Percentiles rank a stretch among this genome's conserved stretches.
These are phyloP conservation scores for Rhodomyrtus psidioides DNA, from an alignment of 441 rosid genomes.

Conservation along the genomic window DNA sequence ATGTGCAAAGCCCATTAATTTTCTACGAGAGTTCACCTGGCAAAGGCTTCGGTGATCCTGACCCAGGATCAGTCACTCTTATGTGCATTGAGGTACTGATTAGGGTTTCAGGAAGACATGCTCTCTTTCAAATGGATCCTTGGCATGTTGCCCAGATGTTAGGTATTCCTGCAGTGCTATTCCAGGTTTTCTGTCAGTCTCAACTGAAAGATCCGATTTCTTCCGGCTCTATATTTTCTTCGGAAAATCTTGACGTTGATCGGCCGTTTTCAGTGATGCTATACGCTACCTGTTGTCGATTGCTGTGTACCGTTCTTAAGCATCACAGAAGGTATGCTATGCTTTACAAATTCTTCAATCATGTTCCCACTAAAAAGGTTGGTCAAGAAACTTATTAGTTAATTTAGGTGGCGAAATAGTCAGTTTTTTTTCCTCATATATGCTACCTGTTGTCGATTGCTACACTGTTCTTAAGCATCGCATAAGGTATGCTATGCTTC, in stretches of 20 bases:
- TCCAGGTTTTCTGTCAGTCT: slow-evolving; percentile 40
- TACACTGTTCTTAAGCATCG: slow-evolving; percentile 77
- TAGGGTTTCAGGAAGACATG: slow-evolving; percentile 68
- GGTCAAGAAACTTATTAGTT: background rate
- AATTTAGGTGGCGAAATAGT: background rate
- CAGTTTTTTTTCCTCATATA: background rate
- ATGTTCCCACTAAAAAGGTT: background rate
- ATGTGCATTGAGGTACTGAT: slow-evolving; percentile 87
- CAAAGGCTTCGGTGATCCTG: slow-evolving; percentile 35
- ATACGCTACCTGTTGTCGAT: slow-evolving; percentile 65
- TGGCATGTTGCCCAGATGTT: slow-evolving; percentile 74
- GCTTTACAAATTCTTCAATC: background rate
- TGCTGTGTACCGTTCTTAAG: slow-evolving; percentile 66
- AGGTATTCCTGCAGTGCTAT: slow-evolving; percentile 61
- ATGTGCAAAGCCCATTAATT: slow-evolving; percentile 64
- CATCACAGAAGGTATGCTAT: slow-evolving; percentile 63
- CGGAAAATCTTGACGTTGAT: slow-evolving; percentile 30
- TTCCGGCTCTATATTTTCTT: slow-evolving; percentile 8
- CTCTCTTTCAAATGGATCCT: slow-evolving; percentile 58
- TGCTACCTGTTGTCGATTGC: slow-evolving; percentile 60
- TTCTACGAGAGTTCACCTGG: slow-evolving; percentile 28
- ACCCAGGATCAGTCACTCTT: slow-evolving; percentile 79
- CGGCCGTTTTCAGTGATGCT: slow-evolving; percentile 43
- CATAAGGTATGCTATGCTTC: slow-evolving; percentile 38
- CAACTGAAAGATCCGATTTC: slow-evolving; percentile 17